Conservation (phyloP, 2,329 filamentous ascomycete species). For the Alternaria sp. region DNA sequence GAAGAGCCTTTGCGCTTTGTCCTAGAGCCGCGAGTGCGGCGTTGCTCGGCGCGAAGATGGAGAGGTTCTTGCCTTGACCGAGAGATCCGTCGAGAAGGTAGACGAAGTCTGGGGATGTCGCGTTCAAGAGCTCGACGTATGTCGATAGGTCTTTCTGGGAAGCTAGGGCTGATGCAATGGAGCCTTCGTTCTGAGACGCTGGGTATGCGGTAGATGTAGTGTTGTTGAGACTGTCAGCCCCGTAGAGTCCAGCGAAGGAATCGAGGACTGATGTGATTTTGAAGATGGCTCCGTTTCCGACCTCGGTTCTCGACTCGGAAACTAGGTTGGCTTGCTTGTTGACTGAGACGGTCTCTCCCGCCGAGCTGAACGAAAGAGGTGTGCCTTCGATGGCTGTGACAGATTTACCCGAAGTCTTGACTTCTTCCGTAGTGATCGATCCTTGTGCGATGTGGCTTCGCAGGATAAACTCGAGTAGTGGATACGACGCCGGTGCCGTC, state of each 20-base stretch:
- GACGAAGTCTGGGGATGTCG: not conserved
- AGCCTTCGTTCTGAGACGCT: not conserved
- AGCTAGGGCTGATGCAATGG: not conserved
- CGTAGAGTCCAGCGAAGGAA: not conserved
- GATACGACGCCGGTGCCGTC: not conserved
- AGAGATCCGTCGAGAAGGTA: not conserved
- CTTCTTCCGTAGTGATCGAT: not conserved
- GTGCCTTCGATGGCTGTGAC: not conserved
- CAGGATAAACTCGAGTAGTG: not conserved
- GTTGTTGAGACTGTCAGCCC: not conserved
- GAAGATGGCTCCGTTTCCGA: not conserved
- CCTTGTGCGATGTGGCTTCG: not conserved
- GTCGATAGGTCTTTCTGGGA: not conserved
- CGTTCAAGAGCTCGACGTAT: not conserved
- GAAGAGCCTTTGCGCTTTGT: not conserved
- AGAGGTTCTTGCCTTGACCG: not conserved
- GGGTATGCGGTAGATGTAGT: not conserved
- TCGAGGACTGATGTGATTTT: constrained; percentile 1
- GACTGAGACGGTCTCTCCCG: not conserved
- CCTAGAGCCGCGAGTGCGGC: not conserved
- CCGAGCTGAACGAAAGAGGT: not conserved
- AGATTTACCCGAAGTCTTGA: not conserved
- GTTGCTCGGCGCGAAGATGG: not conserved
- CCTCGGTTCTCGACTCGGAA: not conserved
- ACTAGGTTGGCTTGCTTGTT: constrained; percentile 1